Percentiles rank a stretch among this genome's conserved stretches.
Conservation (phyloP, 495 filamentous ascomycete species). For the Xylaria longipes region DNA sequence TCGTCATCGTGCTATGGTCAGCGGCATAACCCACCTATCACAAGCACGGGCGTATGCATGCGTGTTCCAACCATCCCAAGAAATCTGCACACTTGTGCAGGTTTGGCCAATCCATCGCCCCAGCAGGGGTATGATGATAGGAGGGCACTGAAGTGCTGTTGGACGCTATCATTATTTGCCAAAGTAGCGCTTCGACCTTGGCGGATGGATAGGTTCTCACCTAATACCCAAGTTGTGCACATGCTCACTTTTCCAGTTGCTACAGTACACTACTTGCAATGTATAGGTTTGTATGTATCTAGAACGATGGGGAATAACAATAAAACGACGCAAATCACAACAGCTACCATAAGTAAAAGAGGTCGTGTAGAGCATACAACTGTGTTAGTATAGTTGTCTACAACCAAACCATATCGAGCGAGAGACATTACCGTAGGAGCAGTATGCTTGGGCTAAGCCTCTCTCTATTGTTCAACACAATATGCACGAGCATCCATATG, state of each 20-base stretch:
- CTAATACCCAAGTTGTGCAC: not conserved
- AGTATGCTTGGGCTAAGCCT: slow-evolving; percentile 20
- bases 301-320: not conserved
- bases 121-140: slow-evolving; percentile 30
- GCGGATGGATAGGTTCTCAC: slow-evolving; percentile 16
- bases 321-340: not conserved
- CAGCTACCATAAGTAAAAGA: not conserved
- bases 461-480: slow-evolving; percentile 1
- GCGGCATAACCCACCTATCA: slow-evolving; percentile 43
- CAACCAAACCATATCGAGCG: not conserved
- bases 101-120: slow-evolving; percentile 17
- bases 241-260: not conserved
- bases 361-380: not conserved
- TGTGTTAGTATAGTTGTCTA: not conserved
- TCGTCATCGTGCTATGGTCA: slow-evolving; percentile 40
- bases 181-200: slow-evolving; percentile 26
- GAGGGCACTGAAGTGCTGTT: slow-evolving; percentile 31
- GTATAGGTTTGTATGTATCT: not conserved
- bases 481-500: slow-evolving; percentile 14
- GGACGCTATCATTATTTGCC: slow-evolving; percentile 14
- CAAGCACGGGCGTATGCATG: slow-evolving; percentile 31
- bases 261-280: not conserved
- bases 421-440: not conserved
- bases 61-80: slow-evolving; percentile 38
- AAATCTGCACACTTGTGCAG: slow-evolving; percentile 36